These are phyloP conservation scores for Trichoderma asperelloides DNA, from an alignment of 495 filamentous ascomycete species.

Conservation along the genomic window DNA sequence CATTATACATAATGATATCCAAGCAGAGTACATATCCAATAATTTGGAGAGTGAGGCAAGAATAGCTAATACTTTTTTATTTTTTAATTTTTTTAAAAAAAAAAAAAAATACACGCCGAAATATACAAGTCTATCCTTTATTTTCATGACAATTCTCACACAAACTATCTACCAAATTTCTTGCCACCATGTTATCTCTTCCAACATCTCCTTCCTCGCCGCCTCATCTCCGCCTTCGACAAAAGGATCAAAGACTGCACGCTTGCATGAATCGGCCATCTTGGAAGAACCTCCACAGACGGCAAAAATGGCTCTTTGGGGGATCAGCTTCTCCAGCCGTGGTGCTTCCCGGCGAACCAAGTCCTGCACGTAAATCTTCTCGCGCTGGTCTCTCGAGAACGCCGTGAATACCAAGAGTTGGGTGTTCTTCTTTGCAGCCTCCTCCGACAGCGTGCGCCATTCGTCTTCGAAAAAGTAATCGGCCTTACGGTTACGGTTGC, in stretches of 20 bases:
- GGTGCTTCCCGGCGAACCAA: slow-evolving; percentile 53
- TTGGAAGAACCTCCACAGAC: slow-evolving; percentile 77
- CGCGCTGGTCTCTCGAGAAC: slow-evolving; percentile 59
- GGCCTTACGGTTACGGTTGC: slow-evolving; percentile 58
- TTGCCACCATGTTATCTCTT: slow-evolving; percentile 30
- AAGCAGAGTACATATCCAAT: too few species aligned
- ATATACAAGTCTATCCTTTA: not conserved
- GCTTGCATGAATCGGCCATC: slow-evolving; percentile 86
- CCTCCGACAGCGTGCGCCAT: slow-evolving; percentile 42
- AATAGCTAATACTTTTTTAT: too few species aligned
- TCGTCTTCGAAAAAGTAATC: slow-evolving; percentile 80
- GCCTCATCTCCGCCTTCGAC: slow-evolving; percentile 17
- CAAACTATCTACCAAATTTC: slow-evolving; percentile 32
- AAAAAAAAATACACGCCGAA: too few species aligned
- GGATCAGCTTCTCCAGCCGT: slow-evolving; percentile 50
- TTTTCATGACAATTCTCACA: not conserved
- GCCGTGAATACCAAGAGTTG: slow-evolving; percentile 57
- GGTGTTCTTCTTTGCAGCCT: slow-evolving; percentile 3
- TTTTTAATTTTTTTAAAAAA: too few species aligned
- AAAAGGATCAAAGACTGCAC: slow-evolving; percentile 67
- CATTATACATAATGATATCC: too few species aligned
- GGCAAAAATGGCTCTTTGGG: slow-evolving; percentile 33
- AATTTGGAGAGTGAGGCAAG: too few species aligned
- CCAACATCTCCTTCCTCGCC: slow-evolving; percentile 22
- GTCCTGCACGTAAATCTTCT: slow-evolving; percentile 88